Percentiles rank a stretch among this genome's conserved stretches.
These are phyloP conservation scores for Exophiala calicioides DNA, from an alignment of 2,329 filamentous ascomycete genomes.

Conservation along the genomic window DNA sequence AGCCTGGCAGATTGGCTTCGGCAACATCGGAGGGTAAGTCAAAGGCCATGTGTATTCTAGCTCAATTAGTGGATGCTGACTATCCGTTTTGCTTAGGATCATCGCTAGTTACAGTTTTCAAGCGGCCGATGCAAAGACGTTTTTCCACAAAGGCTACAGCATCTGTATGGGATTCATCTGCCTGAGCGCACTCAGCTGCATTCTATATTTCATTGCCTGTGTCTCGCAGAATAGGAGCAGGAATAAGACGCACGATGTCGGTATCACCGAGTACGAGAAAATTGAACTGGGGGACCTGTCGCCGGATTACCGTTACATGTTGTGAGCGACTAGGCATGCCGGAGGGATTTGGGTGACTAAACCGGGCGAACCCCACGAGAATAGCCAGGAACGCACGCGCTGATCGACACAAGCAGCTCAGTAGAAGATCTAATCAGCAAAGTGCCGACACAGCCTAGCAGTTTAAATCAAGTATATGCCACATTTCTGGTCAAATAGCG, in stretches of 20 bases:
- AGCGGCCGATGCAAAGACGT: constrained; percentile 34
- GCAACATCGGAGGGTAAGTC: constrained; percentile 47
- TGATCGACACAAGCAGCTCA: no score
- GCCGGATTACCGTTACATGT: constrained; percentile 31
- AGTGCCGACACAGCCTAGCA: no score
- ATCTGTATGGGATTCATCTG: constrained; percentile 33
- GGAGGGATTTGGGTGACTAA: background rate
- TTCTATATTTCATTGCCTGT: constrained; percentile 41
- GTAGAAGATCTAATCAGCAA: no score
- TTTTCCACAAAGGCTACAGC: constrained; percentile 33
- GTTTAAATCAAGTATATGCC: no score
- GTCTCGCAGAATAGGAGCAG: constrained; percentile 45
- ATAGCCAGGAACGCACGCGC: no score
- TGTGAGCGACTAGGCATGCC: constrained; percentile 24
- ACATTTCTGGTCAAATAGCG: no score
- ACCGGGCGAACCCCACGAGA: background rate
- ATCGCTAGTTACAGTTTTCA: constrained; percentile 55
- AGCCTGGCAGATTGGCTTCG: constrained; percentile 55
- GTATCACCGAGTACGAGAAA: constrained; percentile 33
- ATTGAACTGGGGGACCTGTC: constrained; percentile 31
- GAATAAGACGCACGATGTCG: constrained; percentile 34
- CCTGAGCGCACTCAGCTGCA: constrained; percentile 34
- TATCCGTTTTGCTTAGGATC: constrained; percentile 40
- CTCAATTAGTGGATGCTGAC: background rate
- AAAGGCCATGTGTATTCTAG: no score